Conservation (phyloP, 768 basidiomycete species). For the Termitomyces titanicus region DNA sequence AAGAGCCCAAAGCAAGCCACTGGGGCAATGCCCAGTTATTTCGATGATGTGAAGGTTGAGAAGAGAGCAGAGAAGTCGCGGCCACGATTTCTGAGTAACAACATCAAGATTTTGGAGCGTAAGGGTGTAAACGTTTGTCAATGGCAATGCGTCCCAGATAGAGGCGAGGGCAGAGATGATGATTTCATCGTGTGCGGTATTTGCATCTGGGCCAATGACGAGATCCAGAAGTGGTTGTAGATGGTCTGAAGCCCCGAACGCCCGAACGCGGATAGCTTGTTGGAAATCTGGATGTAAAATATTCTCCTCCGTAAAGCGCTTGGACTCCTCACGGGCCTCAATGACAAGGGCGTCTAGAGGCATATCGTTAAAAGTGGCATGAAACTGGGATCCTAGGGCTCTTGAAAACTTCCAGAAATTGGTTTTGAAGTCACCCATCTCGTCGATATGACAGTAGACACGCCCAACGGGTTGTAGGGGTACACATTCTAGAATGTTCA, state of each 20-base stretch:
- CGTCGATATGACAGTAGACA: slow-evolving; percentile 23
- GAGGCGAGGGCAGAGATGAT: slow-evolving; percentile 26
- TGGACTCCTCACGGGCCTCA: slow-evolving; percentile 23
- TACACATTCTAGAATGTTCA: slow-evolving; percentile 26
- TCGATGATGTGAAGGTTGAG: slow-evolving; percentile 32
- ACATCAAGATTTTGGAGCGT: slow-evolving; percentile 34
- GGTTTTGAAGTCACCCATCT: slow-evolving; percentile 24
- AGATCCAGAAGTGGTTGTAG: slow-evolving; percentile 28
- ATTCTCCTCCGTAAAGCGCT: slow-evolving; percentile 20
- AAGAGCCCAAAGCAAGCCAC: slow-evolving; percentile 36
- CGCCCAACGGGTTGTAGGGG: slow-evolving; percentile 22
- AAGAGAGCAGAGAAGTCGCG: slow-evolving; percentile 24
- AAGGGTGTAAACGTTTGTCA: slow-evolving; percentile 28
- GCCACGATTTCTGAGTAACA: slow-evolving; percentile 38
- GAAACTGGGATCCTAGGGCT: slow-evolving; percentile 23
- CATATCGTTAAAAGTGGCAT: slow-evolving; percentile 13
- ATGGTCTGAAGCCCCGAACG: slow-evolving; percentile 22
- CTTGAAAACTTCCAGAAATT: slow-evolving; percentile 24
- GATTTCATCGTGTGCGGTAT: slow-evolving; percentile 25
- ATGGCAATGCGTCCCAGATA: slow-evolving; percentile 30
- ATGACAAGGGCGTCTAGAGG: slow-evolving; percentile 28
- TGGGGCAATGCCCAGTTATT: slow-evolving; percentile 33
- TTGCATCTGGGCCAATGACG: slow-evolving; percentile 24
- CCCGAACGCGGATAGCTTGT: slow-evolving; percentile 30
- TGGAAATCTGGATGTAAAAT: slow-evolving; percentile 25